Percentiles rank a stretch among this genome's conserved stretches.
phyloP scores from a whole-genome alignment of 2,329 filamentous ascomycete species.

The Ophiocordyceps camponoti-leonardi region DNA sequence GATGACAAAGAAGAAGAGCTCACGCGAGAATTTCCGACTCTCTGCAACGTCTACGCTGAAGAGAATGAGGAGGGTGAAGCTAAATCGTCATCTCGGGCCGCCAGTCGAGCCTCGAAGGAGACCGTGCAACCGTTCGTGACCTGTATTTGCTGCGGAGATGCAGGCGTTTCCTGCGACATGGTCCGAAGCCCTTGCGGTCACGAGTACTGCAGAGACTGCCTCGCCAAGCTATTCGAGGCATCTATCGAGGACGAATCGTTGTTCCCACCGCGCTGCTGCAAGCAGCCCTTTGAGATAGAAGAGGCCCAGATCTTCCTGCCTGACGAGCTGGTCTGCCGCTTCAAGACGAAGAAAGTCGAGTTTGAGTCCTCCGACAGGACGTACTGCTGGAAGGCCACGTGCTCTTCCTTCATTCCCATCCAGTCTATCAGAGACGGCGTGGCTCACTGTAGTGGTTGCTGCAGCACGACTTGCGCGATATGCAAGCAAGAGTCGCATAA shows the following conservation, averaged over 20 bases:
- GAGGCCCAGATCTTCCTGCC: slow-evolving; percentile 17
- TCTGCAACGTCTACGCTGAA: neutral
- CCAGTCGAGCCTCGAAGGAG: neutral
- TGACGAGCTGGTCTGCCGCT: slow-evolving; percentile 14
- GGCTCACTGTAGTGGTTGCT: slow-evolving; percentile 26
- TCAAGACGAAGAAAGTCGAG: slow-evolving; percentile 29
- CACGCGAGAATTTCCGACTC: neutral
- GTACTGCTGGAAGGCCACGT: slow-evolving; percentile 28
- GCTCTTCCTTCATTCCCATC: slow-evolving; percentile 27
- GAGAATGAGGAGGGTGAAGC: neutral
- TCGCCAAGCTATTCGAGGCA: slow-evolving; percentile 20
- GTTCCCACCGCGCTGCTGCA: slow-evolving; percentile 37
- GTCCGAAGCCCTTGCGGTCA: slow-evolving; percentile 21
- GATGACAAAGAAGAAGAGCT: neutral
- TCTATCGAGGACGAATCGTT: slow-evolving; percentile 27
- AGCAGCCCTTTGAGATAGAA: slow-evolving; percentile 18
- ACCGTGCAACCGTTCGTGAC: neutral
- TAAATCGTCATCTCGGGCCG: neutral
- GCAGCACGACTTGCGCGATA: slow-evolving; percentile 22
- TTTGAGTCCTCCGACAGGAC: slow-evolving; percentile 26
- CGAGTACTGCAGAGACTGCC: slow-evolving; percentile 31
- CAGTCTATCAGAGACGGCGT: slow-evolving; percentile 12
- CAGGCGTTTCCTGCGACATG: neutral
- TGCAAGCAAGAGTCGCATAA: slow-evolving; percentile 32
- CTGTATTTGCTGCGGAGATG: neutral